A percentile compares a stretch with the other conserved stretches of the same genome.
Evolutionary conservation across 805 yeast species (phyloP).

Genomic region (Sugiyamaella chiloensis): DNA sequence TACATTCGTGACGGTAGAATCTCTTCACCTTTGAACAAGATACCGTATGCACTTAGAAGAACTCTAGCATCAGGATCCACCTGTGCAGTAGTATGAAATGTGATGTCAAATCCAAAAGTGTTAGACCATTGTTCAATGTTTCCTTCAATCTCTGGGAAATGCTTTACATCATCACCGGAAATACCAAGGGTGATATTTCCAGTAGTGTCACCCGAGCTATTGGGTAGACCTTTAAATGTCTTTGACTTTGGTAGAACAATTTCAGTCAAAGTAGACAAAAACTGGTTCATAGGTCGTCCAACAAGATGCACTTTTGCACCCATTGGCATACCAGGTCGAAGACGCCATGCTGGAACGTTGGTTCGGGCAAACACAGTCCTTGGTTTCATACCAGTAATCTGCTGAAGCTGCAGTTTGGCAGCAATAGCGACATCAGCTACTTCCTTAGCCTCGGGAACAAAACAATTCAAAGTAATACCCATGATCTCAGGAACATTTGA

Average conservation of each 20-base stretch:
- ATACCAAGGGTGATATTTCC: constrained; percentile 89
- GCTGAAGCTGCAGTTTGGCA: constrained; percentile 78
- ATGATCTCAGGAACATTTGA: constrained; percentile 69
- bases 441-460: constrained; percentile 57
- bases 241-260: constrained; percentile 90
- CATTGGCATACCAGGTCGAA: constrained; percentile 83
- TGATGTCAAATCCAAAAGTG: constrained; percentile 81
- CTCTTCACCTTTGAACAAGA: constrained; percentile 67
- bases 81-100: constrained; percentile 83
- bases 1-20: constrained; percentile 29
- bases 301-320: constrained; percentile 79
- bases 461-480: constrained; percentile 71
- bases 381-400: constrained; percentile 90
- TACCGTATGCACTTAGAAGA: constrained; percentile 73
- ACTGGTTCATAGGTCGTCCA: constrained; percentile 84
- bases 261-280: constrained; percentile 81
- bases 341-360: constrained; percentile 80
- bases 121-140: constrained; percentile 87
- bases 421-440: constrained; percentile 71
- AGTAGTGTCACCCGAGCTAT: constrained; percentile 72
- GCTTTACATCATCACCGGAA: constrained; percentile 67
- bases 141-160: constrained; percentile 90
- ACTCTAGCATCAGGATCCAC: constrained; percentile 87
- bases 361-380: constrained; percentile 66
- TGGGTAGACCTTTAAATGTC: constrained; percentile 76